A percentile compares a stretch with the other conserved stretches of the same genome.
phyloP scores from a whole-genome alignment of 2,329 filamentous ascomycete genomes.

The Cordyceps javanica region DNA sequence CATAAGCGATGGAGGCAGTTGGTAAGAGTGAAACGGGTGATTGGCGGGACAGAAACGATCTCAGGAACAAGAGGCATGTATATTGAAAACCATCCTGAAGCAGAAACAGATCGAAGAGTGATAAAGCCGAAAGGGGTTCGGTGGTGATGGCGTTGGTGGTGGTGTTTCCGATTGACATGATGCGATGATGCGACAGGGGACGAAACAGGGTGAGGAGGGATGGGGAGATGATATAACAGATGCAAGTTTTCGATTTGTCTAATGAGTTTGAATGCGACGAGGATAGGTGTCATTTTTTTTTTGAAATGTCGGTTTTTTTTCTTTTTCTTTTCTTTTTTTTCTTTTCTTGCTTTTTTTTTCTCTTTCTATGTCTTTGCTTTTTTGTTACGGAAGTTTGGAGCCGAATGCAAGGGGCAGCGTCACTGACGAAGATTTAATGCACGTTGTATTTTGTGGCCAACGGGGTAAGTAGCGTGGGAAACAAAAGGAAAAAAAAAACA shows the following conservation, averaged over 20 bases:
- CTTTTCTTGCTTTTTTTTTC: background rate
- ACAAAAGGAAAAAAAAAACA: background rate
- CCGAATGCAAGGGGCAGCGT: background rate
- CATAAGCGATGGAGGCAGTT: too few species aligned
- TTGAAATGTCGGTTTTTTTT: background rate
- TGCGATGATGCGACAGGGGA: conserved; percentile 8
- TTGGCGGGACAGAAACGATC: too few species aligned
- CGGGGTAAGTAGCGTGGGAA: too few species aligned
- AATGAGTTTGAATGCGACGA: too few species aligned
- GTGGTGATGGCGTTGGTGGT: background rate
- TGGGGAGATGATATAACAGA: background rate
- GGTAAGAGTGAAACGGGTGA: too few species aligned
- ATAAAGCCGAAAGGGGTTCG: background rate
- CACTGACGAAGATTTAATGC: background rate
- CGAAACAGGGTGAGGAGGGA: conserved; percentile 2
- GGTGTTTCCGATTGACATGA: conserved; percentile 5
- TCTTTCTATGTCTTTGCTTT: background rate
- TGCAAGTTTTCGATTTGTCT: background rate
- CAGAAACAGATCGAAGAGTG: background rate
- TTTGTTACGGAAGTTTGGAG: too few species aligned
- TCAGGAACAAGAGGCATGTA: background rate
- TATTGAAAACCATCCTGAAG: background rate
- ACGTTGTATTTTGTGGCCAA: too few species aligned
- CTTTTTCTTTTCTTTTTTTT: background rate
- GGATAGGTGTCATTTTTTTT: too few species aligned